Evolutionary conservation across 73 alveolate species (phyloP), one percentile per base, ranked within the genome.

Genomic region (Diophrys sp.): DNA sequence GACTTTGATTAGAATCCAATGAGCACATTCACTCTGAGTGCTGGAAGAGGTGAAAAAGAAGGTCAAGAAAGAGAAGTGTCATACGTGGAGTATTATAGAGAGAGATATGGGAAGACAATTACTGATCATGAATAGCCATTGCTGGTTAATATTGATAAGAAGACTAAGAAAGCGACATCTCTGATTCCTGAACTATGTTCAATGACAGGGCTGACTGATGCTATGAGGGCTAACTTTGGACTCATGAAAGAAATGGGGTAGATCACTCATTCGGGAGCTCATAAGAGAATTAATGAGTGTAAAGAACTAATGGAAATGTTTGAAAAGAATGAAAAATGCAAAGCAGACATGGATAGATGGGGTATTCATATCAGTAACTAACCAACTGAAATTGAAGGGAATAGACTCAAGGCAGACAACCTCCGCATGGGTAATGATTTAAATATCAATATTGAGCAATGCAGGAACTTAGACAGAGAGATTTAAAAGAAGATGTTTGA

Each of bases 121-220:
- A 54, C 68, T 0, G 82, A 80, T 78, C 73, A 34, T 8, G 89
- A 90, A 33, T 89, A 93, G 74, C 98, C 98, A 33, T 70, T 93
- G 53, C 80, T 93, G 25, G 87, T 81, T 24, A 80, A 81, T 31
- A 75, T 73, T 34, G 84, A 73, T 69, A 77, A 73, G 71, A 86
- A 71, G 74, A 81, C 84, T 0, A 77, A 73, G 2, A 23, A 71
- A 1, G 55, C 74, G 77, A 81, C 86, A n/a, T 68, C 71, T 33
- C 83, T 93, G 67, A 82, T 93, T 23, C 98, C 98, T 5, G 96
- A 93, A 71, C 80, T 90, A 33, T 90, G 96, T 54, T 84, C 80
- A 23, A 89, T 94, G 96, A 94, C 98, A 2, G 99, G 99, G n/a
- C 86, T 95, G 67, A 90, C 98, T 24, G 99, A 96, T 74, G 93